These are phyloP conservation scores for Cercophora sp. DNA, from an alignment of 495 filamentous ascomycete species.

Conservation along the genomic window DNA sequence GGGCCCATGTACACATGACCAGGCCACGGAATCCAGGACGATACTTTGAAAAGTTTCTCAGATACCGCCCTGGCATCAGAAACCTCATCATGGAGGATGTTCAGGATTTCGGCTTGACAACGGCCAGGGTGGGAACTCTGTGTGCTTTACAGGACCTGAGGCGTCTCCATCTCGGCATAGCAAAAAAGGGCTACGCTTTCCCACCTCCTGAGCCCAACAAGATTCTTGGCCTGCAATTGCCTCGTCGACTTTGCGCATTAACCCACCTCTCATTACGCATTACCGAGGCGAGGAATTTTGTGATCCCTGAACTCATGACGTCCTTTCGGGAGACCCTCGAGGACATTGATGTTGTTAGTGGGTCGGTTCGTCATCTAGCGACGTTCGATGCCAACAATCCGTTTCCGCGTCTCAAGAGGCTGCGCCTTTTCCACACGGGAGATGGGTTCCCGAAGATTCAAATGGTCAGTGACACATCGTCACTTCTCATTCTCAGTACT, in stretches of 20 bases:
- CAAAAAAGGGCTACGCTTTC: too few species aligned
- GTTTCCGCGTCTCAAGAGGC: not conserved
- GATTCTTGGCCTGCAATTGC: too few species aligned
- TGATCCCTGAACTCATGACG: too few species aligned
- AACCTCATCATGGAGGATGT: slow-evolving; percentile 16
- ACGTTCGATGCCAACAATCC: too few species aligned
- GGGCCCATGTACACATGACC: slow-evolving; percentile 15
- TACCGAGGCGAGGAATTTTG: too few species aligned
- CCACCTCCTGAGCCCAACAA: too few species aligned
- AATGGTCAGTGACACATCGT: not conserved
- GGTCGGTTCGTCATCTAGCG: too few species aligned
- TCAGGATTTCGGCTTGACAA: slow-evolving; percentile 7
- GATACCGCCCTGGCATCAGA: slow-evolving; percentile 10
- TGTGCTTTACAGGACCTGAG: slow-evolving; percentile 12
- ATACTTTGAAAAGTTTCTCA: slow-evolving; percentile 15
- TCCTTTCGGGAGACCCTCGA: too few species aligned
- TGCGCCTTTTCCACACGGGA: not conserved
- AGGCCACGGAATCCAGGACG: slow-evolving; percentile 14
- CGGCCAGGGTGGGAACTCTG: slow-evolving; percentile 5
- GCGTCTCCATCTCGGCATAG: slow-evolving; percentile 10
- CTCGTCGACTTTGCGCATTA: too few species aligned
- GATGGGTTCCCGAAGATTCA: not conserved
- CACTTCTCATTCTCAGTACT: not conserved
- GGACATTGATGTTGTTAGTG: too few species aligned
- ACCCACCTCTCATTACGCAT: too few species aligned